Conservation (phyloP, 2,329 filamentous ascomycete genomes). For the Ceratocystis cubensis region DNA sequence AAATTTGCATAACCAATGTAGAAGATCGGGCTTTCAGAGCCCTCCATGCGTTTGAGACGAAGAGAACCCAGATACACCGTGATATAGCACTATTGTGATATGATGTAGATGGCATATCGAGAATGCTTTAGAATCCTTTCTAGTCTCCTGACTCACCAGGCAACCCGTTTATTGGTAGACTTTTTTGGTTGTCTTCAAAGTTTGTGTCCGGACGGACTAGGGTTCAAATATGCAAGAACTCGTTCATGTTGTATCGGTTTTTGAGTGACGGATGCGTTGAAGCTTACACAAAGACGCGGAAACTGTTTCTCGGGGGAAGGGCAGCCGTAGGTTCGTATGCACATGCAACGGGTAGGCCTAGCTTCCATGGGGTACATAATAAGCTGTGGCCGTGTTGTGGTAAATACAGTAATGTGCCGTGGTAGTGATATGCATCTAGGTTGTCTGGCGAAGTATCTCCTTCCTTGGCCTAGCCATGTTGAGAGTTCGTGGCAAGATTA, state of each 20-base stretch:
- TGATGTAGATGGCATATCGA: not conserved
- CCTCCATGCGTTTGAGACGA: not conserved
- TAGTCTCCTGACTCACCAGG: not conserved
- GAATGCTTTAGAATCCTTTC: not conserved
- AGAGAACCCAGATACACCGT: too few relatives aligned
- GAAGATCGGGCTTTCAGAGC: not conserved
- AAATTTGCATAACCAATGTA: not conserved
- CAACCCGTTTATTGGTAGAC: not conserved
- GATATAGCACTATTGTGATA: not conserved
- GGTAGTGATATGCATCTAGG: not conserved
- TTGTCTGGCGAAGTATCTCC: not conserved
- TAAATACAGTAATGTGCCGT: too few relatives aligned
- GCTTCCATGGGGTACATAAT: slow-evolving; percentile 24
- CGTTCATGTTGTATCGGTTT: slow-evolving; percentile 27
- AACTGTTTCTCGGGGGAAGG: slow-evolving; percentile 27
- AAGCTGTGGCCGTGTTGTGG: not conserved
- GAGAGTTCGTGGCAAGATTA: slow-evolving; percentile 27
- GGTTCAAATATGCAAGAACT: slow-evolving; percentile 30
- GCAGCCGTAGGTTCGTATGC: slow-evolving; percentile 30
- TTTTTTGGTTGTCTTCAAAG: not conserved
- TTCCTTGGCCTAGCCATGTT: too few relatives aligned
- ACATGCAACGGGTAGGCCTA: slow-evolving; percentile 25
- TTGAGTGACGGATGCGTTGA: slow-evolving; percentile 29
- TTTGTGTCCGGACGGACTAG: not conserved
- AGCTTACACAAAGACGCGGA: slow-evolving; percentile 33